These are phyloP conservation scores for Pisolithus microcarpus DNA, from an alignment of 768 basidiomycete species.

Conservation along the genomic window DNA sequence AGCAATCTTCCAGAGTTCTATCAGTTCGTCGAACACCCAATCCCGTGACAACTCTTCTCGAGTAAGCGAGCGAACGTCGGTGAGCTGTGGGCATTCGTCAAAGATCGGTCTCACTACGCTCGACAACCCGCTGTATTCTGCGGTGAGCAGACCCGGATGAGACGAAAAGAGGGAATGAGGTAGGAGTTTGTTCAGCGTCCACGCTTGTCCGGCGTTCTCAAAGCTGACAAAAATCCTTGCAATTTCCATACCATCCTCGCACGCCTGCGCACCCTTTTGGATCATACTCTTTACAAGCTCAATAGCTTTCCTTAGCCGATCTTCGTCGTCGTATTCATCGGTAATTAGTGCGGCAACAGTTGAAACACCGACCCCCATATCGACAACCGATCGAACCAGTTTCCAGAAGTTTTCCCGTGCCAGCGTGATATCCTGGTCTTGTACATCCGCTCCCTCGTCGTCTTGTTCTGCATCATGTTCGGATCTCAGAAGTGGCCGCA, in stretches of 20 bases:
- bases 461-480: conserved; percentile 20
- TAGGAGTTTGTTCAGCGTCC: conserved; percentile 44
- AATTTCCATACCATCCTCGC: conserved; percentile 50
- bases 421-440: conserved; percentile 20
- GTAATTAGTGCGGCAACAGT: conserved; percentile 50
- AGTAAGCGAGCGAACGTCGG: conserved; percentile 52
- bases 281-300: conserved; percentile 51
- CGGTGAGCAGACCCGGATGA: conserved; percentile 46
- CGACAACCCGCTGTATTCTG: conserved; percentile 43
- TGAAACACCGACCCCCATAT: conserved; percentile 52
- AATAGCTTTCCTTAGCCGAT: conserved; percentile 38
- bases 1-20: conserved; percentile 48
- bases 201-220: conserved; percentile 30
- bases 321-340: conserved; percentile 33
- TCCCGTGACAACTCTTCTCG: conserved; percentile 47
- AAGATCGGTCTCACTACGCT: conserved; percentile 44
- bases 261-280: conserved; percentile 42
- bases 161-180: conserved; percentile 50
- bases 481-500: conserved; percentile 40
- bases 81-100: conserved; percentile 44
- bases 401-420: conserved; percentile 39
- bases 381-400: conserved; percentile 44
- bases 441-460: conserved; percentile 8
- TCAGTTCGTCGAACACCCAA: conserved; percentile 46
- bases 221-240: conserved; percentile 35